Base-by-base conservation (phyloP, 108 stramenopile genomes). In the Fragilariopsis cylindrus region DNA sequence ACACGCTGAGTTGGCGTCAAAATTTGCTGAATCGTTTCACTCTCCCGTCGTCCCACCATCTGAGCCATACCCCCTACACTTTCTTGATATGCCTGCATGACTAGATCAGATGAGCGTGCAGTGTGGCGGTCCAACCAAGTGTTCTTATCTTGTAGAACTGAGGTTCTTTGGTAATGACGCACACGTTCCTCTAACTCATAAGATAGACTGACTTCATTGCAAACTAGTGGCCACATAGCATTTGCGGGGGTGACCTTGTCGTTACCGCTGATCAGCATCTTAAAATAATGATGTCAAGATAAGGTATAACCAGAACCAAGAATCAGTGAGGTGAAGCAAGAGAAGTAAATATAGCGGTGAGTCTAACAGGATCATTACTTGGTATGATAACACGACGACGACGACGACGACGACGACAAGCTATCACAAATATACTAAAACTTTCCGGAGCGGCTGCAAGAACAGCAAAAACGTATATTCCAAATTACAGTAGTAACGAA, bases 131-230 rank as follows among this genome's bases (percentile, higher is more conserved):
- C 79, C 1, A 95, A 60, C 95, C 94, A 95, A 30, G 87, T 69
- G 42, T 73, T 71, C 8, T 70, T 66, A 45, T 84, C 75, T 40
- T 82, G 79, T 60, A 95, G 55, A 7, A 68, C 50, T 13, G 87
- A 70, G 8, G 76, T 72, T 56, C 88, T 71, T 69, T 97, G 94
- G 56, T 81, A 82, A 3, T 48, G 70, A 41, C 95, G 88, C 7
- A 96, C 80, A 63, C 85, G 83, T 70, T 96, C 98, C 72, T 98
- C 96, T 71, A 97, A 97, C 44, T 96, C 96, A 63, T 94, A 95
- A 7, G 90, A 92, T 7, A 98, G 74, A 39, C 88, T 84, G 66
- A 97, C 82, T 84, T 98, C 98, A 49, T 94, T 82, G 74, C 97
- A 97, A 7, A 98, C 63, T 39, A 96, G 74, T 7, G 95, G 94